Conservation (phyloP, 2,329 filamentous ascomycete genomes). For the Exophiala phaeomuriformis region DNA sequence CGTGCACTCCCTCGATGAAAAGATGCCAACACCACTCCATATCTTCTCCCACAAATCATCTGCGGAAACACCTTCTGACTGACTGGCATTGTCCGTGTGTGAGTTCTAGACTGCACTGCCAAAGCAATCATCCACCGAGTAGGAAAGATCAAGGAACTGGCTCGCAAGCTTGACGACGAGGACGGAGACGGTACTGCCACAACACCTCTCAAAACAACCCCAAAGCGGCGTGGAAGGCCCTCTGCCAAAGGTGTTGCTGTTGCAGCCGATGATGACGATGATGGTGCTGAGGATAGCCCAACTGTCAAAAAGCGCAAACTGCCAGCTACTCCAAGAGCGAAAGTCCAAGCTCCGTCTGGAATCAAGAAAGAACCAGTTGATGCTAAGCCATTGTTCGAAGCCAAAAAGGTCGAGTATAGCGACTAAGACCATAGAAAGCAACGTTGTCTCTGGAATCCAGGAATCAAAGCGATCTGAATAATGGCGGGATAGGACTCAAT, state of each 20-base stretch:
- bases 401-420: not conserved
- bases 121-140: conserved; percentile 13
- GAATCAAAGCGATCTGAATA: too few species aligned
- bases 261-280: not conserved
- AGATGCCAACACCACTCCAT: too few species aligned
- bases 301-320: not conserved
- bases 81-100: too few species aligned
- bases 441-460: not conserved
- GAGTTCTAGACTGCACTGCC: conserved; percentile 8
- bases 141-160: conserved; percentile 6
- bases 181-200: not conserved
- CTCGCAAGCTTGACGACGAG: not conserved
- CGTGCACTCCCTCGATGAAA: not conserved
- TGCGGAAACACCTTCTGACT: too few species aligned
- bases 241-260: not conserved
- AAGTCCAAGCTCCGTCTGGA: not conserved
- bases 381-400: not conserved
- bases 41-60: too few species aligned
- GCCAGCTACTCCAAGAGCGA: not conserved
- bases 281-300: not conserved
- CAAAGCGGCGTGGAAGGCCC: not conserved
- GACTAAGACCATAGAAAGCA: not conserved
- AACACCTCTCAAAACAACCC: not conserved
- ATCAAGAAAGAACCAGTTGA: not conserved
- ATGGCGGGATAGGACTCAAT: too few species aligned